Evolutionary conservation across 257 asterid genomes (phyloP).

Genomic region (Capsicum rhomboideum): DNA sequence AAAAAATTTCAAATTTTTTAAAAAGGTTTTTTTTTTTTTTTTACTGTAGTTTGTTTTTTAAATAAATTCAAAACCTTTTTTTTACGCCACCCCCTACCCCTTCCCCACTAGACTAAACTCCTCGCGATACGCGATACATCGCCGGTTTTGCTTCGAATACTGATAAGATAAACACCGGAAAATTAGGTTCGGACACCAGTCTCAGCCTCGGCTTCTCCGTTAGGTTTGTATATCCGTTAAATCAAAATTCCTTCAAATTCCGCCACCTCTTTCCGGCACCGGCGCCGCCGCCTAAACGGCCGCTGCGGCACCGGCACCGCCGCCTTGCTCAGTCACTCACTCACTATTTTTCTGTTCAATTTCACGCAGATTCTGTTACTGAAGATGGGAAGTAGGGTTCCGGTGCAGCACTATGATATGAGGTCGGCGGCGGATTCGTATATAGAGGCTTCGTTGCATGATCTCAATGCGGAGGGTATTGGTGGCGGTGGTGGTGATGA

Average conservation of each 20-base stretch:
- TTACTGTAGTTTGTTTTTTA: no score
- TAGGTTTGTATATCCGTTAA: background rate
- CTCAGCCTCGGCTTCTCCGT: background rate
- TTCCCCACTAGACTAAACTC: no score
- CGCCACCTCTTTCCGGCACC: background rate
- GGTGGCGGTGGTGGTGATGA: conserved; percentile 24
- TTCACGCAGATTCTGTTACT: background rate
- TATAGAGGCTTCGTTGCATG: conserved; percentile 68
- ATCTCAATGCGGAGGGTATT: conserved; percentile 52
- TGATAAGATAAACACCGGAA: no score
- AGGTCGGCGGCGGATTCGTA: conserved; percentile 64
- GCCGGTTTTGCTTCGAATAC: no score
- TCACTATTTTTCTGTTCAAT: background rate
- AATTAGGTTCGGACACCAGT: background rate
- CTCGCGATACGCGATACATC: no score
- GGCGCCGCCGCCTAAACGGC: background rate
- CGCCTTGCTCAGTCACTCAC: background rate
- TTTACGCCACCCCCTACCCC: no score
- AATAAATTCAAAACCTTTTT: no score
- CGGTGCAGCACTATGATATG: conserved; percentile 69
- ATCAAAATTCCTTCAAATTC: background rate
- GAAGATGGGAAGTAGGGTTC: conserved; percentile 66
- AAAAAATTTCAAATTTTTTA: no score
- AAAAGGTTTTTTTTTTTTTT: no score
- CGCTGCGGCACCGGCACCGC: background rate